Evolutionary conservation across 257 asterid species (phyloP), one percentile per base, ranked within the genome.

Genomic region (Solanum commersonii): DNA sequence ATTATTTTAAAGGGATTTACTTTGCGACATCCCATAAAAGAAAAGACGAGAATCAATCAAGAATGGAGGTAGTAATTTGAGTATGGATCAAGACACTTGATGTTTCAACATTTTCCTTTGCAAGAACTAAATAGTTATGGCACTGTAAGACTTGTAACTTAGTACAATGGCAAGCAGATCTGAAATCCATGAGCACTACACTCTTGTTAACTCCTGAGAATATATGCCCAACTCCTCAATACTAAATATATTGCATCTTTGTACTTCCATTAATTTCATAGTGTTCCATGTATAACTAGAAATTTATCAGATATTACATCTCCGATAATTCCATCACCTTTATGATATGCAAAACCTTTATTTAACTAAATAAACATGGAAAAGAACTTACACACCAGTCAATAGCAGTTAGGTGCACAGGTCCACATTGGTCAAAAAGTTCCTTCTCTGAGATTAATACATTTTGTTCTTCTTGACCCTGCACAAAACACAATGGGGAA

Each of bases 401-500:
- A 85, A 93, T 87, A 86, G 89, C 59, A 60, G 96, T 93, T 84
- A 96, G 93, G 89, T 95, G 94, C 89, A 90, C 65, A 59, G 99
- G 99, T 84, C 99, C 99, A 0, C 94, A 93, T 22, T 92, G 88
- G 60, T 91, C 78, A 59, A 94, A 96, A 72, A 63, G 84, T 71
- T 96, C 98, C 90, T 98, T 95, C 84, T 95, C 98, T 12, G 96
- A 95, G 52, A 90, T 91, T 92, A 92, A 89, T 35, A 46, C 22
- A 44, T 38, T 44, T 83, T 83, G 40, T 34, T 44, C 40, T 33
- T 86, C 88, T 49, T 86, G 84, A 29, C 74, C 73, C 88, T 65
- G 77, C n/a, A 59, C 67, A 46, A 86, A 73, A 73, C 44, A 49
- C 74, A 86, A 71, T 44, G 3, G 29, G 20, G 15, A 16, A 56